phyloP scores from a whole-genome alignment of 306 rosid genomes.

The Canavalia ensiformis region DNA sequence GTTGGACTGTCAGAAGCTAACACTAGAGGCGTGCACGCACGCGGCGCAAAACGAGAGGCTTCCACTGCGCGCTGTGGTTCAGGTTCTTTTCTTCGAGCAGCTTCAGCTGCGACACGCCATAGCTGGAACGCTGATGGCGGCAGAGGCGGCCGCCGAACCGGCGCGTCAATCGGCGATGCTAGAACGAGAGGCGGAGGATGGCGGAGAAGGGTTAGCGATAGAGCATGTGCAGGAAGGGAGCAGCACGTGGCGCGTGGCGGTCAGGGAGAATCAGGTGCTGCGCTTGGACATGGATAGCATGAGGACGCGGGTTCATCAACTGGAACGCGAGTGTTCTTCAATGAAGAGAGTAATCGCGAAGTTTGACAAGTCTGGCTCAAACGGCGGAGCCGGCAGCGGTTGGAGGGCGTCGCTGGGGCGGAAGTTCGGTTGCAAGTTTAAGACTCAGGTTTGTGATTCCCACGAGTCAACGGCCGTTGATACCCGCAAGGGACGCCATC shows the following conservation, averaged over 20 bases:
- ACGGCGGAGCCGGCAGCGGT: slow-evolving; percentile 34
- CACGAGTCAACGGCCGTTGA: slow-evolving; percentile 78
- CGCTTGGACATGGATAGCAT: slow-evolving; percentile 98
- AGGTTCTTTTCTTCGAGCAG: slow-evolving; percentile 96
- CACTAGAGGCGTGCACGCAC: slow-evolving; percentile 97
- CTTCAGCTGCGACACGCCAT: slow-evolving; percentile 96
- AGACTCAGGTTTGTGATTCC: slow-evolving; percentile 95
- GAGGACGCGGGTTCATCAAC: slow-evolving; percentile 98
- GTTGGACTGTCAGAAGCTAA: slow-evolving; percentile 84
- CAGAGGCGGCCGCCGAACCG: slow-evolving; percentile 59
- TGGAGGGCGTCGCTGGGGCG: slow-evolving; percentile 71
- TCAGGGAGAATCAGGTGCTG: slow-evolving; percentile 96
- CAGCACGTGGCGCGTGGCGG: slow-evolving; percentile 78
- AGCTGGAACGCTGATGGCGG: slow-evolving; percentile 76
- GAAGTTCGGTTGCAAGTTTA: slow-evolving; percentile 88
- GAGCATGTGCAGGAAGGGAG: slow-evolving; percentile 51
- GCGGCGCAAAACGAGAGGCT: slow-evolving; percentile 98
- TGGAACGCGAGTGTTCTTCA: slow-evolving; percentile 92
- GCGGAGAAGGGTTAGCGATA: slow-evolving; percentile 36
- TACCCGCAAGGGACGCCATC: slow-evolving; percentile 70
- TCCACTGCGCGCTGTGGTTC: slow-evolving; percentile 89
- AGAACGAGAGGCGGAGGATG: slow-evolving; percentile 45
- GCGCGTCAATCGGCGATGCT: slow-evolving; percentile 59
- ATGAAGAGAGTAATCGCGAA: slow-evolving; percentile 84
- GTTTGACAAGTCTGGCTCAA: slow-evolving; percentile 62